These are phyloP conservation scores for Calonectria montana DNA, from an alignment of 2,329 filamentous ascomycete genomes.

Conservation along the genomic window DNA sequence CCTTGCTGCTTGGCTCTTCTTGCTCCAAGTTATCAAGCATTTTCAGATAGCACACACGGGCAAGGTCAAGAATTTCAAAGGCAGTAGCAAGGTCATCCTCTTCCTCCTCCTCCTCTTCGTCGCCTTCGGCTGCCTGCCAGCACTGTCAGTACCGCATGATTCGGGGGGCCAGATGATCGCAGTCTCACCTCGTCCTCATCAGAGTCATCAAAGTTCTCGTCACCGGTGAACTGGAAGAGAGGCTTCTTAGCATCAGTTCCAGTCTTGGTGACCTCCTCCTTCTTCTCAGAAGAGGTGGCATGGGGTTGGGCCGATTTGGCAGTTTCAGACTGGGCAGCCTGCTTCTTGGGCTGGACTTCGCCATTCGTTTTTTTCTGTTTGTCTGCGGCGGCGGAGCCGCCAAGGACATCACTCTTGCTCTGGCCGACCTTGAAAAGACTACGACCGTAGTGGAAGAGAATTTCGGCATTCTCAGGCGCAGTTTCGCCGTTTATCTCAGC, in stretches of 20 bases:
- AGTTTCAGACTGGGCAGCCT: constrained; percentile 50
- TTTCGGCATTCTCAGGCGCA: constrained; percentile 88
- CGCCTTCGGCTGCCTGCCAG: constrained; percentile 46
- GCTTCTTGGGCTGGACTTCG: constrained; percentile 51
- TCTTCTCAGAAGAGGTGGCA: constrained; percentile 55
- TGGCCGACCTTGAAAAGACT: constrained; percentile 95
- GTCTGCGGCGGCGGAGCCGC: constrained; percentile 78
- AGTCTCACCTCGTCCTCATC: constrained; percentile 73
- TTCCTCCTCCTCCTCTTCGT: constrained; percentile 66
- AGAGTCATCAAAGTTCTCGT: constrained; percentile 90
- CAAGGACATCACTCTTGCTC: constrained; percentile 93
- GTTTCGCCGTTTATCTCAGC: constrained; percentile 93
- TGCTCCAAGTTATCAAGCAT: constrained; percentile 57
- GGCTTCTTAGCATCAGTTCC: constrained; percentile 69
- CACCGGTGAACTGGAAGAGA: constrained; percentile 91
- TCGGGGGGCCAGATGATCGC: background rate
- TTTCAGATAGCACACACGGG: constrained; percentile 73
- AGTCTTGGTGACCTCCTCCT: constrained; percentile 52
- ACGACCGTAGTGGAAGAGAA: constrained; percentile 94
- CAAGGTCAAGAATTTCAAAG: constrained; percentile 86
- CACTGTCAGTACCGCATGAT: constrained; percentile 19
- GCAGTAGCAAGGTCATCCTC: constrained; percentile 82
- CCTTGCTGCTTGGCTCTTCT: constrained; percentile 52
- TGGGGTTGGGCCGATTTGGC: constrained; percentile 60
- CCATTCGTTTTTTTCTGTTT: constrained; percentile 53